Base-by-base conservation (phyloP, 1,139 yeast species). In the Suhomyces bolitotheri region DNA sequence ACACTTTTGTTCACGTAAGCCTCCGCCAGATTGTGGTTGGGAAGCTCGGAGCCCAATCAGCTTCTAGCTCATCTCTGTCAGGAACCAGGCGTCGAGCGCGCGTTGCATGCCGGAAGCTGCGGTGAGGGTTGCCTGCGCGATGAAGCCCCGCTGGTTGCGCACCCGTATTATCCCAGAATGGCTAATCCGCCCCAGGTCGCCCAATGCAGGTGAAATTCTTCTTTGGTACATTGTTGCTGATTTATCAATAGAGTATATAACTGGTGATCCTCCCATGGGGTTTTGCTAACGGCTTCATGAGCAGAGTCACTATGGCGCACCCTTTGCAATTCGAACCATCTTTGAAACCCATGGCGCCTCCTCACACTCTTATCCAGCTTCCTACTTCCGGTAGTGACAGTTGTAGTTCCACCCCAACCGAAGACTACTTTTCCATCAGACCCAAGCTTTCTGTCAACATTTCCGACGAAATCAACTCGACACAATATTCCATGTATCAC, bases 371-470 rank as follows among this genome's bases (percentile, higher is more conserved):
- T 11, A 25, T 12, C 25, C 27, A 16, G 17, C 17, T n/a, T 26
- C 29, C 33, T 10, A 12, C 28, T n/a, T 25, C 37, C 13, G 34
- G 24, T 29, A 29, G 32, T 29, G 40, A 37, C 9, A 37, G 40
- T 27, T 29, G 31, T 23, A 33, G 32, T 6, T 37, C 40, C 24
- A 37, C 43, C 5, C 36, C 43, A 14, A 40, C 36, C 27, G 43
- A 46, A 12, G 50, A 46, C 33, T 46, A 46, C 40, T 46, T 46
- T 27, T 40, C 44, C 33, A 33, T 41, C 34, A 37, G 43, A n/a
- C 47, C 49, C 16, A 44, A 43, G 31, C 37, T 44, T 15, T 34
- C 41, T 7, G 41, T 45, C 8, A 28, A 31, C 24, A 40, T 40
- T 10, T 40, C 46, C 27, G 37, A 38, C 27, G 46, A 44, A n/a